Evolutionary conservation across 2,329 filamentous ascomycete genomes (phyloP).

Genomic region (Pseudocercospora crystallina): DNA sequence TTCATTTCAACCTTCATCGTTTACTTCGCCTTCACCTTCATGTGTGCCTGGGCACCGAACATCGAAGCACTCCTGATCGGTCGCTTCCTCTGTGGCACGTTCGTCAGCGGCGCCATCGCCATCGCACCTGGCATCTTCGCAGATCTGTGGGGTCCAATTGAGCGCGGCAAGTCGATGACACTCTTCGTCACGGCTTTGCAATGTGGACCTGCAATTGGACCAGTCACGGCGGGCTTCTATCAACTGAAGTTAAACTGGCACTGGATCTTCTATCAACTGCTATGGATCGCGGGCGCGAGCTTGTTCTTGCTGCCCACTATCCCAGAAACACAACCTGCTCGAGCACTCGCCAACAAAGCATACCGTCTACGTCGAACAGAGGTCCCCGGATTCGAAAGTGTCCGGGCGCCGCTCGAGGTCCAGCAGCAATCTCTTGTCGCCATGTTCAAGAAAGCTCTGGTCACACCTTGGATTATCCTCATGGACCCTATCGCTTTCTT

Average conservation of each 20-base stretch:
- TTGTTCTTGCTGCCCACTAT: constrained; percentile 51
- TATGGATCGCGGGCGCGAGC: constrained; percentile 56
- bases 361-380: constrained; percentile 42
- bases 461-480: constrained; percentile 67
- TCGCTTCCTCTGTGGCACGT: constrained; percentile 42
- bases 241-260: constrained; percentile 61
- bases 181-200: constrained; percentile 67
- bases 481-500: constrained; percentile 71
- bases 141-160: constrained; percentile 40
- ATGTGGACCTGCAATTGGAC: constrained; percentile 61
- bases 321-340: constrained; percentile 59
- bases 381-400: constrained; percentile 48
- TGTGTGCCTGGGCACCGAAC: constrained; percentile 39
- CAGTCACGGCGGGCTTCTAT: constrained; percentile 64
- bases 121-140: constrained; percentile 45
- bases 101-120: constrained; percentile 40
- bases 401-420: constrained; percentile 51
- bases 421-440: constrained; percentile 34
- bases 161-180: constrained; percentile 53
- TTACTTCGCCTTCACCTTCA: constrained; percentile 37
- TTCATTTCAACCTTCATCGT: constrained; percentile 34
- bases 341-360: constrained; percentile 54
- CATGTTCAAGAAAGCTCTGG: constrained; percentile 58
- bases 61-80: constrained; percentile 44
- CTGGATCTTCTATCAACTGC: constrained; percentile 53